Evolutionary conservation across 2,329 filamentous ascomycete species (phyloP), one percentile per base, ranked within the genome.

Genomic region (Penicillium sp.): DNA sequence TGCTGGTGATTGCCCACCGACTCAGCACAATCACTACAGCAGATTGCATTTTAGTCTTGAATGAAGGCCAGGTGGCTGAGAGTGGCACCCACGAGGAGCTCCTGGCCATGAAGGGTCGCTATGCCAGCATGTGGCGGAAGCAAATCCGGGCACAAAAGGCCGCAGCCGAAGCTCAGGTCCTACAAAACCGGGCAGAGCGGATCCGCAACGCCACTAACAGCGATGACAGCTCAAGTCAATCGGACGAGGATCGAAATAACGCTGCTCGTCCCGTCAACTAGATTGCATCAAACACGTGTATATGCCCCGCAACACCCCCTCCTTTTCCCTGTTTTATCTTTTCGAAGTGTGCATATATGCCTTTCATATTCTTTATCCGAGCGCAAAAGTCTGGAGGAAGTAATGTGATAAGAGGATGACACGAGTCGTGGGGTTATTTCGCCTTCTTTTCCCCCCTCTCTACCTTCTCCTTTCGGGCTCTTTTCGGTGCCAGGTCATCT

Each of bases 1-100:
- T 96, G 75, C 81, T 98, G 53, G 90, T 97, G 44, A 97, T 98
- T 73, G 93, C 93, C 45, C 89, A 95, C 70, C 86, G 89, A 46
- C 75, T 95, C 23, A 93, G 88, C 28, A 90, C 86, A 1, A 92
- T 93, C 60, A 91, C 88, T 3, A 86, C 88, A 50, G 89, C 89
- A 8, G 88, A 95, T 66, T 87, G 91, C 63, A 90, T 95, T 53
- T 76, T 90, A 46, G 89, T 95, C 39, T 77, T 91, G 27, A 83
- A 87, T 55, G 81, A 83, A 52, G 89, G 89, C n/a, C 78, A 80
- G 40, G 86, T 95, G 44, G 81, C 82, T 12, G 89, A 95, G 72
- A 79, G 80, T 42, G 89, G 89, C 13, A 90, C 84, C 0, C 90
- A 95, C 64, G 80, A 86, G 13, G 83, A 92, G 59, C 78, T 95